A percentile compares a stretch with the other conserved stretches of the same genome.
phyloP scores from a whole-genome alignment of 305 asterid species.

The Solanum aculeatissimum region DNA sequence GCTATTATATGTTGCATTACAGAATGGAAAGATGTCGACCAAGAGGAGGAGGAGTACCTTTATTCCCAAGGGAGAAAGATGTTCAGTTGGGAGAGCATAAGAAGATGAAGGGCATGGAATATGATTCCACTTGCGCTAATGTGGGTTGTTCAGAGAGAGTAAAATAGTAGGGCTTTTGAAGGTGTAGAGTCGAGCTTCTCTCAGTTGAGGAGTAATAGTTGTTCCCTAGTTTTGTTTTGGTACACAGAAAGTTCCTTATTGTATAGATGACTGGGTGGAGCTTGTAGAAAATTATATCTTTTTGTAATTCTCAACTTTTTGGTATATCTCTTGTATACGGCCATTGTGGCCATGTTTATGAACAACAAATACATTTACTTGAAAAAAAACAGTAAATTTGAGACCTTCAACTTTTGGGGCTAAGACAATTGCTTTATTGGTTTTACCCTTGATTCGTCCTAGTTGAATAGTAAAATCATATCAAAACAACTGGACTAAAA shows the following conservation, averaged over 20 bases:
- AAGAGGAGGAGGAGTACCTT: background rate
- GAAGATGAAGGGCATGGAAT: background rate
- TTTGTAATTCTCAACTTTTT: background rate
- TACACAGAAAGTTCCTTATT: background rate
- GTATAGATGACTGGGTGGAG: background rate
- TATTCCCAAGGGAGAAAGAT: background rate
- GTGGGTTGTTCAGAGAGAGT: background rate
- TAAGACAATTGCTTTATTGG: background rate
- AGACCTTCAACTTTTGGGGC: background rate
- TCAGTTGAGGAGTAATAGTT: background rate
- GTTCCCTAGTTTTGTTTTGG: background rate
- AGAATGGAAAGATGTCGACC: background rate
- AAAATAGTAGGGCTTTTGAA: background rate
- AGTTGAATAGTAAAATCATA: background rate
- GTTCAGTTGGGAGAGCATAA: too few species aligned
- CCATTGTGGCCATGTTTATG: background rate
- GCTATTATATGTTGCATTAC: background rate
- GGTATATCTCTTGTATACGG: background rate
- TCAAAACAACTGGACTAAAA: background rate
- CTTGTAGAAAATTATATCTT: background rate
- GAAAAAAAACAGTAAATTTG: background rate
- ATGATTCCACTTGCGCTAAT: background rate
- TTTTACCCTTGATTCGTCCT: background rate
- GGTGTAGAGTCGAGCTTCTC: background rate
- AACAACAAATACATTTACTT: background rate